A percentile compares a stretch with the other conserved stretches of the same genome.
phyloP scores from a whole-genome alignment of 2,329 filamentous ascomycete genomes.

The Chaetomium globosum region DNA sequence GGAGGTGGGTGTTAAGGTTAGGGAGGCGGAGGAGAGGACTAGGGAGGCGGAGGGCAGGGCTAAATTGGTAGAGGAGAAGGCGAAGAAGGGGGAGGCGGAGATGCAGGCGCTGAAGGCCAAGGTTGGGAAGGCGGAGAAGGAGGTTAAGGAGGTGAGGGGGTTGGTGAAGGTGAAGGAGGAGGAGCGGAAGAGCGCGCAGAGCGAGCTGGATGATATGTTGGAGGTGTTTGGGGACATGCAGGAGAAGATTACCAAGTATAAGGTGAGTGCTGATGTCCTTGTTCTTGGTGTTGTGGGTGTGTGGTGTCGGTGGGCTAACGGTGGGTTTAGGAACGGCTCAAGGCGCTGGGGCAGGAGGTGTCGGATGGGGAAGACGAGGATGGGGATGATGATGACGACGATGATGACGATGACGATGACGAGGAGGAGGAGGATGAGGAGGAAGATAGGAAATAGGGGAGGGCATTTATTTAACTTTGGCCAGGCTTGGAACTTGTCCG shows the following conservation, averaged over 20 bases:
- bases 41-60: slow-evolving; percentile 43
- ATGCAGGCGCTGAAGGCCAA: slow-evolving; percentile 34
- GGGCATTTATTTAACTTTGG: background rate
- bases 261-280: slow-evolving; percentile 53
- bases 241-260: slow-evolving; percentile 74
- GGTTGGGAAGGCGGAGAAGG: slow-evolving; percentile 58
- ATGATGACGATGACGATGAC: slow-evolving; percentile 54
- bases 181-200: slow-evolving; percentile 65
- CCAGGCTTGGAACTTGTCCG: background rate
- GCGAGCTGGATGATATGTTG: slow-evolving; percentile 77
- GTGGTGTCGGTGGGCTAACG: slow-evolving; percentile 11
- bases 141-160: slow-evolving; percentile 47
- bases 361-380: slow-evolving; percentile 76
- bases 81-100: slow-evolving; percentile 39
- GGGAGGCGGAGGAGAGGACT: slow-evolving; percentile 40
- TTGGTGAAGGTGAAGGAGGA: slow-evolving; percentile 56
- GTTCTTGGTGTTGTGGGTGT: background rate
- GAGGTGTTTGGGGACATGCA: slow-evolving; percentile 81
- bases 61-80: slow-evolving; percentile 41
- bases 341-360: slow-evolving; percentile 68
- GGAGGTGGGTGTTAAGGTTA: slow-evolving; percentile 41
- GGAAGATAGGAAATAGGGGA: slow-evolving; percentile 1
- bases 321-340: slow-evolving; percentile 57
- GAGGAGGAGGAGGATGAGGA: slow-evolving; percentile 34
- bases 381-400: slow-evolving; percentile 59